These are phyloP conservation scores for Isatis lusitanica DNA, from an alignment of 441 rosid genomes.

Conservation along the genomic window DNA sequence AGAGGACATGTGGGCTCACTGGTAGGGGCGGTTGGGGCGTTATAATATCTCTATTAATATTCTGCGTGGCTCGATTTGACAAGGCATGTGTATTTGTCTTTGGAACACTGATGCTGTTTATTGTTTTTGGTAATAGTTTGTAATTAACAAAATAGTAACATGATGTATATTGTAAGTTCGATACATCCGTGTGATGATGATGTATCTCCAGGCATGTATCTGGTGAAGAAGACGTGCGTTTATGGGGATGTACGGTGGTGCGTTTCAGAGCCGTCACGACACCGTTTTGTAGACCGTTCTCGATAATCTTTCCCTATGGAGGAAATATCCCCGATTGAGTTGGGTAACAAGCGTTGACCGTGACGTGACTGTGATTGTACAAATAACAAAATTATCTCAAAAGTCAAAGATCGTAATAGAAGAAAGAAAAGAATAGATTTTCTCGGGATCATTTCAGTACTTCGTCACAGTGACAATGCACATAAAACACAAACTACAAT, in stretches of 20 bases:
- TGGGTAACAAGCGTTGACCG: constrained; percentile 23
- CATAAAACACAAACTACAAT: constrained; percentile 5
- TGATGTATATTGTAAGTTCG: not conserved
- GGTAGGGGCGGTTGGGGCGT: no score
- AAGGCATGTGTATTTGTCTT: not conserved
- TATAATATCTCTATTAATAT: not conserved
- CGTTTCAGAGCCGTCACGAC: constrained; percentile 38
- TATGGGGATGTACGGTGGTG: constrained; percentile 28
- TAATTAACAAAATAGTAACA: not conserved
- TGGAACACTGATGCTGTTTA: not conserved
- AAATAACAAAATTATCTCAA: not conserved
- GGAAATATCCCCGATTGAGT: constrained; percentile 5
- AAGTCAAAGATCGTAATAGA: constrained; percentile 23
- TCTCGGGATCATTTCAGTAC: constrained; percentile 23
- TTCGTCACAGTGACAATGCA: not conserved
- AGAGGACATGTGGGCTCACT: no score
- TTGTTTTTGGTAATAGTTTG: not conserved
- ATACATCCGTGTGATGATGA: constrained; percentile 2
- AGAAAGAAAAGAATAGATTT: not conserved
- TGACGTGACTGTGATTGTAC: constrained; percentile 26
- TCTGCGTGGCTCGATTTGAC: constrained; percentile 13
- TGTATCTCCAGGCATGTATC: not conserved
- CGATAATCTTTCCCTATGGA: constrained; percentile 6
- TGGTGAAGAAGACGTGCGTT: constrained; percentile 29
- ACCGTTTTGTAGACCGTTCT: constrained; percentile 26